phyloP scores from a whole-genome alignment of 1,139 yeast genomes.

The Yamadazyma kanchanaburiensis region DNA sequence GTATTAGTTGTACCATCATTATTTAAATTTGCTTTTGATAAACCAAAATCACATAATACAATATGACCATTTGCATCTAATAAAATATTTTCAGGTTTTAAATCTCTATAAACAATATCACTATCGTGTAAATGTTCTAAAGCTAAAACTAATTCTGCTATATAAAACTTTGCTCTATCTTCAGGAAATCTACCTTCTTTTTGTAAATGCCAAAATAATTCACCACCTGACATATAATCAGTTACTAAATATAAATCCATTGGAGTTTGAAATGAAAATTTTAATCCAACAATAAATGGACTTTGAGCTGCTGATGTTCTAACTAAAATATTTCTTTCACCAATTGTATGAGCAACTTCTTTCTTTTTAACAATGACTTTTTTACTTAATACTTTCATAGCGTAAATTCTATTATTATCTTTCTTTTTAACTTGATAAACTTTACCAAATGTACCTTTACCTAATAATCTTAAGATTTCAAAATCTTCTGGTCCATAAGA shows the following conservation, averaged over 20 bases:
- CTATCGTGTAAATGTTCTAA: conserved; percentile 89
- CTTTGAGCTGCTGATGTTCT: conserved; percentile 81
- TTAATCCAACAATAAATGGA: conserved; percentile 90
- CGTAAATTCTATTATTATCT: conserved; percentile 87
- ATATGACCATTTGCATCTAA: conserved; percentile 96
- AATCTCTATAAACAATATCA: conserved; percentile 90
- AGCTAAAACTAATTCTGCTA: conserved; percentile 91
- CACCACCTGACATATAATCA: conserved; percentile 98
- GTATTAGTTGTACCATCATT: conserved; percentile 93
- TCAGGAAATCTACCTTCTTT: conserved; percentile 92
- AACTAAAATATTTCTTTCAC: conserved; percentile 90
- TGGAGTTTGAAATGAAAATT: conserved; percentile 94
- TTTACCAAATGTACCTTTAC: conserved; percentile 97
- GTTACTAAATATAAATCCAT: conserved; percentile 88
- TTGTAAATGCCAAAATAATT: conserved; percentile 94
- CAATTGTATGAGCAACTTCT: conserved; percentile 96
- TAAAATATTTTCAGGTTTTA: conserved; percentile 91
- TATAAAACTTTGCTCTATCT: conserved; percentile 91
- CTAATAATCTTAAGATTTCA: conserved; percentile 82
- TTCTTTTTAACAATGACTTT: conserved; percentile 94
- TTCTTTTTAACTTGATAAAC: conserved; percentile 91
- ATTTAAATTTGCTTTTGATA: conserved; percentile 86
- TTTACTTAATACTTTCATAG: conserved; percentile 94
- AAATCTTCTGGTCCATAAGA: conserved; percentile 93
- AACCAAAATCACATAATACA: conserved; percentile 94